Conservation (phyloP, 306 rosid genomes). For the Malus sieversii region DNA sequence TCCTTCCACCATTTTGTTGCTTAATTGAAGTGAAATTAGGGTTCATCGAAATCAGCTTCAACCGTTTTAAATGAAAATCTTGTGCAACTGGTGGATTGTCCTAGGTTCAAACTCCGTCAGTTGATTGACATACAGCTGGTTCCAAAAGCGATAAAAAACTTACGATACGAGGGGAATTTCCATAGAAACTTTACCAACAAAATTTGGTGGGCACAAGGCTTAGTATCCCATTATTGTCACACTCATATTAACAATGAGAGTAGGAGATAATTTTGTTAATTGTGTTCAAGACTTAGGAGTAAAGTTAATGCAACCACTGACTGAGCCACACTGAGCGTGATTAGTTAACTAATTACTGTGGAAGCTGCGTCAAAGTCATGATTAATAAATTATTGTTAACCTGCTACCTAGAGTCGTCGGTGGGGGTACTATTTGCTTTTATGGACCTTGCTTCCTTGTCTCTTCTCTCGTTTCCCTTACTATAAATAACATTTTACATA, state of each 20-base stretch:
- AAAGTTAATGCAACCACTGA: slow-evolving; percentile 23
- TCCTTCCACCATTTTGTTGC: neutral
- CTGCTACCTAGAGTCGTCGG: slow-evolving; percentile 14
- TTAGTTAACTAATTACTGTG: slow-evolving; percentile 12
- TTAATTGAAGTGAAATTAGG: neutral
- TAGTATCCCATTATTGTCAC: neutral
- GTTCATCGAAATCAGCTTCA: neutral
- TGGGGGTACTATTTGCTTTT: slow-evolving; percentile 1
- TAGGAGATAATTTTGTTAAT: neutral
- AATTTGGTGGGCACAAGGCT: neutral
- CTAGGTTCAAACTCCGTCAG: neutral
- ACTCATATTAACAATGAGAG: neutral
- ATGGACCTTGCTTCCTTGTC: neutral
- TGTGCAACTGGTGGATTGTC: neutral
- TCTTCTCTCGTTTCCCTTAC: neutral
- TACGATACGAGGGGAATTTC: too few relatives aligned
- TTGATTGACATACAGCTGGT: neutral
- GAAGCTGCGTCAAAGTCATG: neutral
- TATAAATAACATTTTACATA: neutral
- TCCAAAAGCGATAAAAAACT: neutral
- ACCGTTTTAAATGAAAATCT: neutral
- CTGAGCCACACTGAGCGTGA: neutral
- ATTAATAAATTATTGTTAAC: neutral
- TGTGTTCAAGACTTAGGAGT: slow-evolving; percentile 24
- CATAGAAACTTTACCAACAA: neutral